Conservation (phyloP, 495 filamentous ascomycete genomes). For the Recurvomyces mirabilis region DNA sequence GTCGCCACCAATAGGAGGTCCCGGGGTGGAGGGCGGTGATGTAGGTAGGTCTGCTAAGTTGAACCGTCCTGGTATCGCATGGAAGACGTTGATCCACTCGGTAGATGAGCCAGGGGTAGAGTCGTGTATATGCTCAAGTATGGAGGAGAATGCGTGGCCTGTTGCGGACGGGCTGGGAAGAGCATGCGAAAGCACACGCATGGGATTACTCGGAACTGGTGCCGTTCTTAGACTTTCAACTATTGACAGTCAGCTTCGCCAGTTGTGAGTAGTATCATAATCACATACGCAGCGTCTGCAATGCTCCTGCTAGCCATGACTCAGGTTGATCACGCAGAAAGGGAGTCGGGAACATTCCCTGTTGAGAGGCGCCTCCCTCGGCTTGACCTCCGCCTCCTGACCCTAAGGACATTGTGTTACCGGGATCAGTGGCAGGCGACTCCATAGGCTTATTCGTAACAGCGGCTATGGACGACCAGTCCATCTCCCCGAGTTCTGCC, state of each 20-base stretch:
- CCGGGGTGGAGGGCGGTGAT: slow-evolving; percentile 50
- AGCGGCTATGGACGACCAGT: slow-evolving; percentile 22
- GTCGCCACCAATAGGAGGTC: slow-evolving; percentile 36
- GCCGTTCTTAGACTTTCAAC: slow-evolving; percentile 4
- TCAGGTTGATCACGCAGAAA: neutral
- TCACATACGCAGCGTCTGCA: slow-evolving; percentile 8
- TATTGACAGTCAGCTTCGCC: slow-evolving; percentile 10
- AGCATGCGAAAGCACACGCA: slow-evolving; percentile 51
- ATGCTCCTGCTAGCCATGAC: slow-evolving; percentile 3
- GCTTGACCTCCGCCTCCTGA: too few species aligned
- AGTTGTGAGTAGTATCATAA: too few species aligned
- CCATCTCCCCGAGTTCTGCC: slow-evolving; percentile 19
- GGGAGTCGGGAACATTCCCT: neutral
- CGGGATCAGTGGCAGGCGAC: slow-evolving; percentile 24
- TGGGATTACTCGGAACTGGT: slow-evolving; percentile 26
- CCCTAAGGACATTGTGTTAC: slow-evolving; percentile 2
- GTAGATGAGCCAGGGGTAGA: slow-evolving; percentile 34
- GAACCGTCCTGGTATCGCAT: slow-evolving; percentile 52
- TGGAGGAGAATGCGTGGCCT: slow-evolving; percentile 39
- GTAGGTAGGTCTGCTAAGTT: slow-evolving; percentile 50
- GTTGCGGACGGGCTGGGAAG: slow-evolving; percentile 47
- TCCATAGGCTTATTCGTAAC: slow-evolving; percentile 19
- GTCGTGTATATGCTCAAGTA: slow-evolving; percentile 46
- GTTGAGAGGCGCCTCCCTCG: too few species aligned
- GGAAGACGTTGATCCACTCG: slow-evolving; percentile 51